Conservation (phyloP, 495 filamentous ascomycete genomes). For the Pseudevernia furfuracea region DNA sequence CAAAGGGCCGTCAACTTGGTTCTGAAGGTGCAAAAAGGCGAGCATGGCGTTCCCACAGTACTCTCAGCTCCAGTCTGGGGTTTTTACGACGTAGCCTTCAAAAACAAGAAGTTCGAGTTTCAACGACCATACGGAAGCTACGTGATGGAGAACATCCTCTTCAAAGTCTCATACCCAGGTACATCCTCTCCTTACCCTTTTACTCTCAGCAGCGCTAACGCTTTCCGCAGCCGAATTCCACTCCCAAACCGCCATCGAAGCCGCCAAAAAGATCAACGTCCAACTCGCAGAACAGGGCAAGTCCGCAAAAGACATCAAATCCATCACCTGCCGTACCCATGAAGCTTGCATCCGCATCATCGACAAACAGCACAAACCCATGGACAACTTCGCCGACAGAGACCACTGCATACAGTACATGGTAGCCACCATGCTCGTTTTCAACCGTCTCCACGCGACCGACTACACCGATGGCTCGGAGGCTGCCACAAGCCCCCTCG, state of each 20-base stretch:
- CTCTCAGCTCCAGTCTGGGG: constrained; percentile 92
- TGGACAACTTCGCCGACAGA: constrained; percentile 99
- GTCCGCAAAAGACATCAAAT: constrained; percentile 89
- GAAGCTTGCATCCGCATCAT: constrained; percentile 98
- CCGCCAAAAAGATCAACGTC: constrained; percentile 75
- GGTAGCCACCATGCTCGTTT: constrained; percentile 90
- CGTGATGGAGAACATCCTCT: constrained; percentile 99
- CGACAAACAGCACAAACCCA: constrained; percentile 98
- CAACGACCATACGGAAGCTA: constrained; percentile 95
- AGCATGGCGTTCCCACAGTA: constrained; percentile 84
- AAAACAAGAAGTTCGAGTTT: constrained; percentile 90
- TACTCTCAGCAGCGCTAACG: not conserved
- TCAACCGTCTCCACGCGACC: constrained; percentile 78
- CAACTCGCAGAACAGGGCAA: constrained; percentile 79
- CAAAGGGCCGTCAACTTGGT: constrained; percentile 92
- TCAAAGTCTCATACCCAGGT: constrained; percentile 98
- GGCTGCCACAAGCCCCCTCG: constrained; percentile 79
- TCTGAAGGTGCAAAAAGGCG: constrained; percentile 87
- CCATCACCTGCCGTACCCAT: constrained; percentile 87
- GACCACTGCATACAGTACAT: constrained; percentile 99
- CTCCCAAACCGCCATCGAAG: constrained; percentile 96
- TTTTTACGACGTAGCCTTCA: constrained; percentile 97
- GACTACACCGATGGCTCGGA: constrained; percentile 91
- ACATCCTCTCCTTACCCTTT: constrained; percentile 26
- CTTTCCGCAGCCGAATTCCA: constrained; percentile 77